phyloP scores from a whole-genome alignment of 2,329 filamentous ascomycete species.

The Aspergillus sojae region DNA sequence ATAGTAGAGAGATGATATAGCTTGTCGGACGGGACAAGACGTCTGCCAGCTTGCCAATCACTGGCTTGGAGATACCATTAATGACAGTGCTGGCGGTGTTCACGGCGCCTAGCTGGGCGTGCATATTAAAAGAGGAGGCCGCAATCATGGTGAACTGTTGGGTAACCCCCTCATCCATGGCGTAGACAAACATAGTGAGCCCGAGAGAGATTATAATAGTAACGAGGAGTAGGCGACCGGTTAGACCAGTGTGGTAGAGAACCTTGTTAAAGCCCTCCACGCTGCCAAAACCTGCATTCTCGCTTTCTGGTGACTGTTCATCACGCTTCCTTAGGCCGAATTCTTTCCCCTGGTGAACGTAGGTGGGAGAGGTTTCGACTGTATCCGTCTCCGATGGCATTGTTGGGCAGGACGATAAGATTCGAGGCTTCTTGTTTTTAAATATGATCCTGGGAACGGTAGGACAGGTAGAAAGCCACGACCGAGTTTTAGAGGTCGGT shows the following conservation, averaged over 20 bases:
- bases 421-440: not conserved
- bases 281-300: not conserved
- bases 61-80: not conserved
- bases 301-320: not conserved
- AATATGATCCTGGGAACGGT: not conserved
- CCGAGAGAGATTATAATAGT: not conserved
- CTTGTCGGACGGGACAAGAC: not conserved
- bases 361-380: not conserved
- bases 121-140: not conserved
- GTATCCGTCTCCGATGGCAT: not conserved
- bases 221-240: not conserved
- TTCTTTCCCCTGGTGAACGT: not conserved
- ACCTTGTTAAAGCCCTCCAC: not conserved
- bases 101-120: not conserved
- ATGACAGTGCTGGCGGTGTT: not conserved
- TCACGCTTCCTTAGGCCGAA: not conserved
- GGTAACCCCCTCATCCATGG: not conserved
- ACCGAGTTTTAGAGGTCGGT: no score
- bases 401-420: fast-evolving
- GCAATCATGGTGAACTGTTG: not conserved
- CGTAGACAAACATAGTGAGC: not conserved
- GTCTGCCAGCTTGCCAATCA: not conserved
- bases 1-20: not conserved
- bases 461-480: not conserved
- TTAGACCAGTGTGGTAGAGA: not conserved